Conservation (phyloP, 2,329 filamentous ascomycete species). For the Bipolaris bicolor region DNA sequence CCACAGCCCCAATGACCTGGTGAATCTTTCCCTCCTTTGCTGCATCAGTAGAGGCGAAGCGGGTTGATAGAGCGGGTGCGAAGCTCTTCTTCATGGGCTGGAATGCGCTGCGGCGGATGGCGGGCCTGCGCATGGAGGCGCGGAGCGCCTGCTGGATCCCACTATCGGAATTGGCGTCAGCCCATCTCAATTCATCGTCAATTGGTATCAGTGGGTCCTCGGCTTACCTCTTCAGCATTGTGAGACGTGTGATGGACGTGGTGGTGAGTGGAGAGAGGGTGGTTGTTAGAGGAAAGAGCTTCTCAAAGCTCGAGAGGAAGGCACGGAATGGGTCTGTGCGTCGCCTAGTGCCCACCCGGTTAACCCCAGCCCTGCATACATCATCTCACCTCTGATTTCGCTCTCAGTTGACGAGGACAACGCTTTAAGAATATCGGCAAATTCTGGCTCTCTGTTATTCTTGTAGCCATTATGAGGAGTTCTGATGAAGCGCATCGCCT, state of each 20-base stretch:
- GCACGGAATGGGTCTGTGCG: conserved; percentile 16
- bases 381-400: background rate
- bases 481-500: too few species aligned
- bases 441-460: too few species aligned
- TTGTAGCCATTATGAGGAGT: too few species aligned
- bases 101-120: conserved; percentile 59
- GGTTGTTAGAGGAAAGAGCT: conserved; percentile 33
- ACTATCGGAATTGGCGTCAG: conserved; percentile 57
- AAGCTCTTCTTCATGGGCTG: conserved; percentile 63
- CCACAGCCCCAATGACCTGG: conserved; percentile 91
- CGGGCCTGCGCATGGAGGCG: conserved; percentile 64
- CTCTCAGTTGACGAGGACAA: background rate
- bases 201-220: conserved; percentile 38
- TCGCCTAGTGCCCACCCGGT: conserved; percentile 12
- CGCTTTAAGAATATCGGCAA: too few species aligned
- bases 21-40: conserved; percentile 67
- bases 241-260: conserved; percentile 54
- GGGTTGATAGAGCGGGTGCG: conserved; percentile 64
- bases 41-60: conserved; percentile 67
- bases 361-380: conserved; percentile 3
- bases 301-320: conserved; percentile 19
- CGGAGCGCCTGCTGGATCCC: conserved; percentile 70
- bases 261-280: conserved; percentile 36
- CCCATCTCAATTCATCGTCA: conserved; percentile 41
- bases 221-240: conserved; percentile 68